These are phyloP conservation scores for Austroboletus eburneus DNA, from an alignment of 768 basidiomycete genomes.

Conservation along the genomic window DNA sequence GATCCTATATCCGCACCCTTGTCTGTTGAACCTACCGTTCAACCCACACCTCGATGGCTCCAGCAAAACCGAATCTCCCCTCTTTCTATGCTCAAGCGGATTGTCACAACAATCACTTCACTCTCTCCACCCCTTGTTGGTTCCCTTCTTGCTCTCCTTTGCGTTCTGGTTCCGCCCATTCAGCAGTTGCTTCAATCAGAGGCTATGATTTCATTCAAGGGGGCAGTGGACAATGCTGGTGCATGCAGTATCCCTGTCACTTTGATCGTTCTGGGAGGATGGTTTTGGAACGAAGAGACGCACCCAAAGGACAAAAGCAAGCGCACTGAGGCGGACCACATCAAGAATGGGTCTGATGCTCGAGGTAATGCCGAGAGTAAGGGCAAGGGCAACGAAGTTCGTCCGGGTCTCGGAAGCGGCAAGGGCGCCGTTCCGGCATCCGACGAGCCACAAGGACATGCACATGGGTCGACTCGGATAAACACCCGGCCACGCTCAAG, in stretches of 20 bases:
- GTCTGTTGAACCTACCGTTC: no score
- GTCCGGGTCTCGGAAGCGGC: background rate
- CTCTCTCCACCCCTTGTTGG: conserved; percentile 91
- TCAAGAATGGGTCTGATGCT: background rate
- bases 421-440: background rate
- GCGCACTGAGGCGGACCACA: background rate
- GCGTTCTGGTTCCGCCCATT: conserved; percentile 71
- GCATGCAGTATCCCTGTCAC: conserved; percentile 86
- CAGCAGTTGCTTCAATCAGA: conserved; percentile 62
- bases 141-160: conserved; percentile 65
- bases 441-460: background rate
- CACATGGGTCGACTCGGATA: background rate
- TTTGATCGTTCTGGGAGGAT: conserved; percentile 87
- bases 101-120: conserved; percentile 38
- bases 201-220: conserved; percentile 61
- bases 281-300: conserved; percentile 58
- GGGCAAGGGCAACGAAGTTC: conserved; percentile 4
- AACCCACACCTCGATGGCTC: no score
- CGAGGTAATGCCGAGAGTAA: conserved; percentile 2
- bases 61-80: no score
- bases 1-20: background rate
- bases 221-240: conserved; percentile 63
- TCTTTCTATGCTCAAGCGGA: background rate
- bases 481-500: background rate
- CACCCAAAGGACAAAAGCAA: background rate